Conservation (phyloP, 2,329 filamentous ascomycete genomes). For the Aspergillus glaucus region DNA sequence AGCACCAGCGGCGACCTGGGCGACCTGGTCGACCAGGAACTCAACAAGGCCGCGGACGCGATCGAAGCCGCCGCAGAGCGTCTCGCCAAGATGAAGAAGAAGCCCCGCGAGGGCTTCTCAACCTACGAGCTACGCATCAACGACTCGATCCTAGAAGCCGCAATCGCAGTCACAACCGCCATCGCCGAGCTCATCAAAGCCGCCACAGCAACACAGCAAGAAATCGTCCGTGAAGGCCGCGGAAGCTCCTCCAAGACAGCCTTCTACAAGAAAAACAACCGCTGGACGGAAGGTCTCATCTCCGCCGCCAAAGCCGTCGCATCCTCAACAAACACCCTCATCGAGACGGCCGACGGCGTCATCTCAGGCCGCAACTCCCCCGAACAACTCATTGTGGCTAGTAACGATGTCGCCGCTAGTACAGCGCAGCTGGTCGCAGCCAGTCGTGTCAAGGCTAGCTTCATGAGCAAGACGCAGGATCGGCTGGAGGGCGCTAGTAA, state of each 20-base stretch:
- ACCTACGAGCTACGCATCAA: constrained; percentile 96
- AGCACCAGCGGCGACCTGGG: constrained; percentile 76
- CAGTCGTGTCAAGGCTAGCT: constrained; percentile 90
- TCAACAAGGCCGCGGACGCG: constrained; percentile 88
- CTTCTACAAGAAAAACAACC: constrained; percentile 99
- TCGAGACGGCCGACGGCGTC: constrained; percentile 95
- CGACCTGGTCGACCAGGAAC: constrained; percentile 84
- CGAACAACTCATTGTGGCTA: constrained; percentile 95
- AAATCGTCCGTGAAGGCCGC: constrained; percentile 90
- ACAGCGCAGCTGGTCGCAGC: constrained; percentile 96
- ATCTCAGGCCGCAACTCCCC: constrained; percentile 86
- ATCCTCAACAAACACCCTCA: constrained; percentile 85
- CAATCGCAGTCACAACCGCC: constrained; percentile 85
- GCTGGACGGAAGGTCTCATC: constrained; percentile 97
- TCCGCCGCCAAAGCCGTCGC: constrained; percentile 96
- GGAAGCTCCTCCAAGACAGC: constrained; percentile 81
- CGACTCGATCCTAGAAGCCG: constrained; percentile 88
- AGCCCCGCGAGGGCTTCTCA: constrained; percentile 89
- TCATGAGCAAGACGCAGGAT: constrained; percentile 97
- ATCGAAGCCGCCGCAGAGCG: constrained; percentile 88
- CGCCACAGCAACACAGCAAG: constrained; percentile 84
- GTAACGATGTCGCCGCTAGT: constrained; percentile 91
- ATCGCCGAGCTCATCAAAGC: constrained; percentile 94
- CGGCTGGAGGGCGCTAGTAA: constrained; percentile 84
- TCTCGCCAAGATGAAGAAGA: constrained; percentile 86